Percentiles rank a stretch among this genome's conserved stretches.
Evolutionary conservation across 116 monocot species (phyloP).

Genomic region (Trichopus zeylanicus): DNA sequence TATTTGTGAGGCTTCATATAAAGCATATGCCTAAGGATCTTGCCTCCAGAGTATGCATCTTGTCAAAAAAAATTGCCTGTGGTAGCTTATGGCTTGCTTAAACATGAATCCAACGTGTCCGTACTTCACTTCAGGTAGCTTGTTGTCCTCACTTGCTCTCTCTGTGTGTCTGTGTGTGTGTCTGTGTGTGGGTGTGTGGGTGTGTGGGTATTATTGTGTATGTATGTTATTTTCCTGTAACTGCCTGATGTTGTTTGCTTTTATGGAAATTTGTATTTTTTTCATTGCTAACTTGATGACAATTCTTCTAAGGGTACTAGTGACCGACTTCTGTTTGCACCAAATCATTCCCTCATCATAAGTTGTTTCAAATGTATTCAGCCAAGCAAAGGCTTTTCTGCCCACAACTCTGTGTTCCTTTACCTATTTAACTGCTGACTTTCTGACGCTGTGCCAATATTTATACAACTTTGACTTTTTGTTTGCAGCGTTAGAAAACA

Average conservation of each 20-base stretch:
- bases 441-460: not conserved
- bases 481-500: conserved; percentile 73
- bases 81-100: conserved; percentile 69
- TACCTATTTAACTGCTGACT: not conserved
- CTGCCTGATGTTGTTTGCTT: too few species aligned
- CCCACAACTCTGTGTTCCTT: not conserved
- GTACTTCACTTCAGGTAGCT: conserved; percentile 93
- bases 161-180: too few species aligned
- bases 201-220: too few species aligned
- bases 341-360: too few species aligned
- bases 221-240: too few species aligned
- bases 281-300: too few species aligned
- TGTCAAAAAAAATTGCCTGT: conserved; percentile 43
- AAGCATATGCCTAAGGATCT: conserved; percentile 59
- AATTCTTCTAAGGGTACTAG: too few species aligned
- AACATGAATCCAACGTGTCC: conserved; percentile 98
- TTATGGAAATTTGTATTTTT: too few species aligned
- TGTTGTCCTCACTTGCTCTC: not conserved
- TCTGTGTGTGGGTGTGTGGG: too few species aligned
- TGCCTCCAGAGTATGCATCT: conserved; percentile 39
- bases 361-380: too few species aligned
- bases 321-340: too few species aligned
- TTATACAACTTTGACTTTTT: not conserved
- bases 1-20: conserved; percentile 68
- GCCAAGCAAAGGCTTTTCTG: too few species aligned